These are phyloP conservation scores for Lithospermum erythrorhizon DNA, from an alignment of 257 asterid genomes.

Conservation along the genomic window DNA sequence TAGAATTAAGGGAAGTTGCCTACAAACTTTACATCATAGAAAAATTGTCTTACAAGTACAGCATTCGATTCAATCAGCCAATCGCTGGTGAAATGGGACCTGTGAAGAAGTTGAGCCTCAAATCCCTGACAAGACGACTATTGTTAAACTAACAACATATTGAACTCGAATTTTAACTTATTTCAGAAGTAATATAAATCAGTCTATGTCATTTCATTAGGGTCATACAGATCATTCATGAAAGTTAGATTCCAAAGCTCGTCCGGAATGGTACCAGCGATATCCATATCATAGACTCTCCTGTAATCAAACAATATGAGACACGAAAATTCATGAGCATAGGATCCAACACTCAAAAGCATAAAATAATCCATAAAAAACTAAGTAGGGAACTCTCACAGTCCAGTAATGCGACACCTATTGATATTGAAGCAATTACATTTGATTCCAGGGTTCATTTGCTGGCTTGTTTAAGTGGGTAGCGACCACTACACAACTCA, in stretches of 20 bases:
- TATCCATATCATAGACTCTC: conserved; percentile 35
- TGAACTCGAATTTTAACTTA: too few species aligned
- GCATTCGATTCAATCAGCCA: conserved; percentile 49
- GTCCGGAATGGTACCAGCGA: conserved; percentile 33
- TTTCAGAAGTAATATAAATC: too few species aligned
- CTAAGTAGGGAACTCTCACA: conserved; percentile 8
- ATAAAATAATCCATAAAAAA: too few species aligned
- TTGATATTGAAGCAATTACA: conserved; percentile 47
- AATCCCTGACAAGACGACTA: conserved; percentile 22
- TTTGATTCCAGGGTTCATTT: conserved; percentile 49
- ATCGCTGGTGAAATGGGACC: conserved; percentile 51
- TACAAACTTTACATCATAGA: too few species aligned
- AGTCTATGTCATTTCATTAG: neutral
- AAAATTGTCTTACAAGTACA: neutral
- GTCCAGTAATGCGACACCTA: conserved; percentile 20
- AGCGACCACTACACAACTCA: conserved; percentile 57
- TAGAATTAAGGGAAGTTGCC: too few species aligned
- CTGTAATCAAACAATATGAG: conserved; percentile 18
- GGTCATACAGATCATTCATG: conserved; percentile 32
- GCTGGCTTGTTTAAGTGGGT: too few species aligned
- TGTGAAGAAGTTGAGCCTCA: conserved; percentile 44
- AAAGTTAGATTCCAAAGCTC: conserved; percentile 53
- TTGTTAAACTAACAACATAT: too few species aligned
- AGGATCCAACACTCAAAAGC: neutral
- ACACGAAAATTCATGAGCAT: neutral